Evolutionary conservation across 2,329 filamentous ascomycete genomes (phyloP).

Genomic region (Colletotrichum sp.): DNA sequence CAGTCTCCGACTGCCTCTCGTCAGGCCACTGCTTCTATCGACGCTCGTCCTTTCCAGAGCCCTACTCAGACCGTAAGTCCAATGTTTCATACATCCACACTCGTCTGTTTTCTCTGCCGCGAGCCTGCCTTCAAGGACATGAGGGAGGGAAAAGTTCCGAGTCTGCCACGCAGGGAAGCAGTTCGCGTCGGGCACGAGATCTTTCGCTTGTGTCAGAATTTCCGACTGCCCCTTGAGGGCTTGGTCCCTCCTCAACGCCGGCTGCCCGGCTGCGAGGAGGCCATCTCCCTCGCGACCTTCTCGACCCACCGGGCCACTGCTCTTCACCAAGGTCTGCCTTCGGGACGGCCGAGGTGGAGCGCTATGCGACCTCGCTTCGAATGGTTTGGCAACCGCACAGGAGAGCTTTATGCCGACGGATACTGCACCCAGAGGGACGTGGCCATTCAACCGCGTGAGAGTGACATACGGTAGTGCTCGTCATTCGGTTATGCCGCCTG

Average conservation of each 20-base stretch:
- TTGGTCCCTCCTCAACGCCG: not conserved
- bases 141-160: not conserved
- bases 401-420: not conserved
- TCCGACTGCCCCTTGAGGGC: not conserved
- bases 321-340: no score
- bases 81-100: not conserved
- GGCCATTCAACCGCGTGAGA: not conserved
- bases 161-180: not conserved
- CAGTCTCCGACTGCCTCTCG: not conserved
- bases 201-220: not conserved
- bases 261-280: not conserved
- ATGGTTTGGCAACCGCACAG: not conserved
- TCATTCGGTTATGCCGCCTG: not conserved
- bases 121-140: not conserved
- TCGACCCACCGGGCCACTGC: not conserved
- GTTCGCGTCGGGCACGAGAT: not conserved
- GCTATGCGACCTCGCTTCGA: not conserved
- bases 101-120: not conserved
- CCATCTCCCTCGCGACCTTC: not conserved
- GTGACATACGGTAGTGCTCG: not conserved
- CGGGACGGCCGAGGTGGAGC: not conserved
- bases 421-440: not conserved
- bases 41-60: rapidly evolving
- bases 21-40: not conserved
- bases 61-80: not conserved